Evolutionary conservation across 116 monocot genomes (phyloP), one percentile per base, ranked within the genome.

Genomic region (Papilionanthe hybrid): DNA sequence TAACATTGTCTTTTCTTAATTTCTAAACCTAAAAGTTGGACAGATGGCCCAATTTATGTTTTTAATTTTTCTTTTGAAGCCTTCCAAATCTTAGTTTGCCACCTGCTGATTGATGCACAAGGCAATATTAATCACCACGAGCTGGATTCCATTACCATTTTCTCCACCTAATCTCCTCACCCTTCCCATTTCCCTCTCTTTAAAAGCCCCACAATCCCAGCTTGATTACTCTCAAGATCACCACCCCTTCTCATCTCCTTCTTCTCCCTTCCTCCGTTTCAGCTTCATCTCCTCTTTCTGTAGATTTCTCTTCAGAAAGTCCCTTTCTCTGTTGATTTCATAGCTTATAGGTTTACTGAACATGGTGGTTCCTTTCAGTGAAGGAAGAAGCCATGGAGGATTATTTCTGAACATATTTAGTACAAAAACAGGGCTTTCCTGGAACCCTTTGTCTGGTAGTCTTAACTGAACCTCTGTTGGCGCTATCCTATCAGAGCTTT

Each of bases 401-500:
- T 23, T 63, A 22, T 63, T 45, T 37, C 37, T 58, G n/a, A 58
- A 58, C 17, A 7, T 4, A 58, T 58, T 58, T 22, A n/a, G 58
- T 22, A 58, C 2, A 18, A 5, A 22, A 8, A 63, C 23, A 22
- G 17, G 53, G 53, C 53, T 53, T 53, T 53, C 53, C 4, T 15
- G 3, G 2, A 53, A 49, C 1, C 50, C 50, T 2, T 49, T 15
- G 10, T 12, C 50, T 49, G 50, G 12, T 13, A 49, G 17, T 53
- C 17, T 53, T 53, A 53, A 17, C 53, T 84, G 75, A 49, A 42
- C 2, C 5, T 76, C 1, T 5, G 10, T 80, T n/a, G 84, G 71
- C 50, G 76, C 76, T 84, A 84, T 84, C 84, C 84, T 80, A 17
- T 53, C 47, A 28, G 84, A 80, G 84, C 84, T 84, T 84, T 75